These are phyloP conservation scores for Neocatenulostroma microsporum DNA, from an alignment of 2,329 filamentous ascomycete genomes.

Conservation along the genomic window DNA sequence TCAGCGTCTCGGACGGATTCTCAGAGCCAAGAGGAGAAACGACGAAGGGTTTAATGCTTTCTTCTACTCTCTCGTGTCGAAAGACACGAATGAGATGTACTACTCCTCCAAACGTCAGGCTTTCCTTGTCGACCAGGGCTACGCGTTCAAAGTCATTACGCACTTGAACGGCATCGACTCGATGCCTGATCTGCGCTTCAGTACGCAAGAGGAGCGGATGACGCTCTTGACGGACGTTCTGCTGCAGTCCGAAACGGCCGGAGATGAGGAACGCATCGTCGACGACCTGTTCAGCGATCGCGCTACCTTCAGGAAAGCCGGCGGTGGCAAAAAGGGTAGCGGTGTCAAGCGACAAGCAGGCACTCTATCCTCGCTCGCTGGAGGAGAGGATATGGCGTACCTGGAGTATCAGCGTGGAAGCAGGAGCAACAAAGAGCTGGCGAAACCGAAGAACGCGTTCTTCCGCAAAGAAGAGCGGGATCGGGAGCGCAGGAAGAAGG, in stretches of 20 bases:
- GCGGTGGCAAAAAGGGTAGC: conserved; percentile 38
- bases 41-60: conserved; percentile 99
- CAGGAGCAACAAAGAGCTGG: conserved; percentile 41
- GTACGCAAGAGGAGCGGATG: conserved; percentile 68
- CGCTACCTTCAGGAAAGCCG: conserved; percentile 28
- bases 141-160: conserved; percentile 98
- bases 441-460: conserved; percentile 38
- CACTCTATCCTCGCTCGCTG: conserved; percentile 74
- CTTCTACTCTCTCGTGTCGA: conserved; percentile 95
- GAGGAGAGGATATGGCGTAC: conserved; percentile 94
- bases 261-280: conserved; percentile 60
- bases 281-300: conserved; percentile 60
- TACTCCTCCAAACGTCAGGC: conserved; percentile 95
- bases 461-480: conserved; percentile 36
- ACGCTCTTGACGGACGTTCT: conserved; percentile 85
- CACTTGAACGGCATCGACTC: conserved; percentile 86
- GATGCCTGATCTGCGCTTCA: conserved; percentile 71
- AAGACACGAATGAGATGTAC: conserved; percentile 96
- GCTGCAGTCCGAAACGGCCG: conserved; percentile 71
- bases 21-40: conserved; percentile 89
- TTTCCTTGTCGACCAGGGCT: conserved; percentile 95
- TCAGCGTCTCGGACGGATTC: conserved; percentile 83
- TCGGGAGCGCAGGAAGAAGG: conserved; percentile 28
- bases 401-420: conserved; percentile 40
- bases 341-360: conserved; percentile 72